Evolutionary conservation across 202 grass and related monocot genomes (phyloP).

Genomic region (Setaria italica): DNA sequence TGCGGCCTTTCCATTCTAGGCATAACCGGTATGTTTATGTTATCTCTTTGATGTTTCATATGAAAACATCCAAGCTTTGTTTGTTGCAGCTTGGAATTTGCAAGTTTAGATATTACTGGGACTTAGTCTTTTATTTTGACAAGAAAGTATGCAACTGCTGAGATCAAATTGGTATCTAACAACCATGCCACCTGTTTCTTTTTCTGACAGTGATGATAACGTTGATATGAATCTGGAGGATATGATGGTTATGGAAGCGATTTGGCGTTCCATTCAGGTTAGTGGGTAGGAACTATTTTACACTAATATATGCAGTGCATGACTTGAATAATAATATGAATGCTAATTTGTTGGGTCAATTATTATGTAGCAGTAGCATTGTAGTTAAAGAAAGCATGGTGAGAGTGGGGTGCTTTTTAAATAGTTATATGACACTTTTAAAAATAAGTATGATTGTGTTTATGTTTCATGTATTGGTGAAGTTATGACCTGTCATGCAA

Average conservation of each 20-base stretch:
- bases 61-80: background rate
- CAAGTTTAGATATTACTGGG: conserved; percentile 6
- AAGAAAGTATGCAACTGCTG: conserved; percentile 11
- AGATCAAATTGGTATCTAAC: background rate
- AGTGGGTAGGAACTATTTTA: conserved; percentile 19
- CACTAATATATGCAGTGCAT: conserved; percentile 23
- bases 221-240: conserved; percentile 83
- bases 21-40: conserved; percentile 67
- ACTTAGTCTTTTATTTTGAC: conserved; percentile 19
- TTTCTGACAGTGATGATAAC: conserved; percentile 80
- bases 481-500: no score
- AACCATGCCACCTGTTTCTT: background rate
- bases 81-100: conserved; percentile 18
- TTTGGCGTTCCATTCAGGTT: conserved; percentile 95
- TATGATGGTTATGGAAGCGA: conserved; percentile 96
- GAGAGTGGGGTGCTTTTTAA: no score
- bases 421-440: no score
- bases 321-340: conserved; percentile 8
- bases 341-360: conserved; percentile 14
- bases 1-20: conserved; percentile 72
- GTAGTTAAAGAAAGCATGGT: no score
- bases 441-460: no score
- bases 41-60: conserved; percentile 23
- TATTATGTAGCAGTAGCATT: background rate
- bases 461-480: no score